phyloP scores from a whole-genome alignment of 1,284 basidiomycete species.

The Coniferiporia weirii region DNA sequence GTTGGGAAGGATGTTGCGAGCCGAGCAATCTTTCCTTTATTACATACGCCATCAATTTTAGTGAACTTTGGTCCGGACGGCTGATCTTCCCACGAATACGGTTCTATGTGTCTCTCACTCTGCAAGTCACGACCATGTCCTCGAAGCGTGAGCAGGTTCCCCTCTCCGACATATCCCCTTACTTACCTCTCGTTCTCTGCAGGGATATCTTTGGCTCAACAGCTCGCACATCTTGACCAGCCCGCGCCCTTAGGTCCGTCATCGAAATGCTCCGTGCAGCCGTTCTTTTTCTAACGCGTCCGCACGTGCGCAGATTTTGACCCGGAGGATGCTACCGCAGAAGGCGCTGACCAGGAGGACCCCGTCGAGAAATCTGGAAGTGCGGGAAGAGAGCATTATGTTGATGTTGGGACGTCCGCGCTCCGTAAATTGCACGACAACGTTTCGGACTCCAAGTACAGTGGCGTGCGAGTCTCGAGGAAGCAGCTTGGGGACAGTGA shows the following conservation, averaged over 20 bases:
- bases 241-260: slow-evolving; percentile 60
- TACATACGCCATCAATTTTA: slow-evolving; percentile 7
- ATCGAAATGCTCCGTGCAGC: background rate
- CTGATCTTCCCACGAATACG: background rate
- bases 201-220: slow-evolving; percentile 73
- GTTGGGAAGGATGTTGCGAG: slow-evolving; percentile 9
- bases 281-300: background rate
- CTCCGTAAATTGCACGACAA: slow-evolving; percentile 55
- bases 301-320: slow-evolving; percentile 55
- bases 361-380: slow-evolving; percentile 19
- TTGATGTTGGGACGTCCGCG: slow-evolving; percentile 72
- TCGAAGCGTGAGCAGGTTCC: slow-evolving; percentile 2
- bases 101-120: background rate
- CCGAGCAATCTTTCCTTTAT: background rate
- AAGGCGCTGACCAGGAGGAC: slow-evolving; percentile 27
- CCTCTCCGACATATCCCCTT: slow-evolving; percentile 8
- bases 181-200: slow-evolving; percentile 10
- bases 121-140: background rate
- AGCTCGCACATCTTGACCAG: slow-evolving; percentile 74
- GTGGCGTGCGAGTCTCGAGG: slow-evolving; percentile 59
- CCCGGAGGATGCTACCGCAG: slow-evolving; percentile 54
- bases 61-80: background rate
- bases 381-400: slow-evolving; percentile 69
- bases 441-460: slow-evolving; percentile 71
- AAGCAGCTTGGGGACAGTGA: slow-evolving; percentile 40